These are phyloP conservation scores for Hanseniaspora lindneri DNA, from an alignment of 805 yeast species.

Conservation along the genomic window DNA sequence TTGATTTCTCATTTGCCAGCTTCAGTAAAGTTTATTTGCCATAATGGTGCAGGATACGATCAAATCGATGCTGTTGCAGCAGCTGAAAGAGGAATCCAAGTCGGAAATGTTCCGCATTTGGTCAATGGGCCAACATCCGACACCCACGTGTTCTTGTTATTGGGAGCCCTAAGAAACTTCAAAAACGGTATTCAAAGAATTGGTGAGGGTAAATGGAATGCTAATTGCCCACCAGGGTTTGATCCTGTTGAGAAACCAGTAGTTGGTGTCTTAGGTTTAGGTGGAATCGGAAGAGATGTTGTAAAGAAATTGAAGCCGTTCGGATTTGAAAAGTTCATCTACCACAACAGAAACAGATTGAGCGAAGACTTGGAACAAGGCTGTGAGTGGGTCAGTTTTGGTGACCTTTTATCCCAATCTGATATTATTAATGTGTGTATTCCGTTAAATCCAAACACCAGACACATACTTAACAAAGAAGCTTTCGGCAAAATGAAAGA, in stretches of 20 bases:
- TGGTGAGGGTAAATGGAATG: slow-evolving; percentile 52
- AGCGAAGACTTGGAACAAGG: slow-evolving; percentile 52
- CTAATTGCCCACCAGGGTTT: slow-evolving; percentile 49
- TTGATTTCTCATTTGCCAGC: slow-evolving; percentile 43
- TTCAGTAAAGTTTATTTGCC: slow-evolving; percentile 42
- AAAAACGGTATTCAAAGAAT: slow-evolving; percentile 46
- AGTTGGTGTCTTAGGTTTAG: slow-evolving; percentile 77
- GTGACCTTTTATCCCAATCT: slow-evolving; percentile 49
- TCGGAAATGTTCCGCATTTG: slow-evolving; percentile 54
- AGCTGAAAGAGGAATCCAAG: slow-evolving; percentile 42
- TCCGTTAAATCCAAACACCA: slow-evolving; percentile 64
- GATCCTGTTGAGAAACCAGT: slow-evolving; percentile 59
- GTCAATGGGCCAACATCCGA: slow-evolving; percentile 66
- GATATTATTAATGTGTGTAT: slow-evolving; percentile 66
- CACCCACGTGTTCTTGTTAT: slow-evolving; percentile 49
- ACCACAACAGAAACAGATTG: slow-evolving; percentile 57
- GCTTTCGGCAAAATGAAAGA: slow-evolving; percentile 59
- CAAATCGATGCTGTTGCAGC: slow-evolving; percentile 51
- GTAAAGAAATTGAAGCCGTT: slow-evolving; percentile 61
- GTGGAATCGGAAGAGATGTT: slow-evolving; percentile 80
- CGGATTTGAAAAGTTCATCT: slow-evolving; percentile 59
- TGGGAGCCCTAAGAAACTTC: slow-evolving; percentile 58
- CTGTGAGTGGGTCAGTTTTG: slow-evolving; percentile 59
- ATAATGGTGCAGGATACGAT: slow-evolving; percentile 68
- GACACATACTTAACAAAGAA: slow-evolving; percentile 52